Evolutionary conservation across 352 stramenopile genomes (phyloP).

Genomic region (Globisporangium camurandrum): DNA sequence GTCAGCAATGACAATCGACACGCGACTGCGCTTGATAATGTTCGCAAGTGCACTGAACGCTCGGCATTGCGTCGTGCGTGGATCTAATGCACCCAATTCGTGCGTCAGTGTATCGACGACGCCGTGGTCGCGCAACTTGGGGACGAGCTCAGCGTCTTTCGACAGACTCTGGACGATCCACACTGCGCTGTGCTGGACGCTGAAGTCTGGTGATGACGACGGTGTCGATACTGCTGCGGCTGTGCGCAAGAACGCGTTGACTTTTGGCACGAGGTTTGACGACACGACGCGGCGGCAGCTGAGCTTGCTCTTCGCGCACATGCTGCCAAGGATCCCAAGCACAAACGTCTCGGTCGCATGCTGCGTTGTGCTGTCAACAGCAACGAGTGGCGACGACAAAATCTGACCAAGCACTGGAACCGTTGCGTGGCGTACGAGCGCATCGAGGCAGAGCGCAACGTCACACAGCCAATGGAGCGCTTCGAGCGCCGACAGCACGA

Average conservation of each 20-base stretch:
- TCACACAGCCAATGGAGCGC: constrained; percentile 49
- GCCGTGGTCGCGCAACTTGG: constrained; percentile 45
- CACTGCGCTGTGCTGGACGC: constrained; percentile 40
- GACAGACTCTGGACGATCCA: constrained; percentile 52
- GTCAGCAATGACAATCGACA: constrained; percentile 7
- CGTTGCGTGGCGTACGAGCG: constrained; percentile 59
- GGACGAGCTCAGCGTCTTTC: constrained; percentile 53
- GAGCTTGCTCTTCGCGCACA: constrained; percentile 39
- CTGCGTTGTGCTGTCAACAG: constrained; percentile 8
- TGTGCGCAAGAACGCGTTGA: constrained; percentile 31
- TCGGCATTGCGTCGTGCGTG: constrained; percentile 28
- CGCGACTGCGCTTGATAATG: constrained; percentile 10
- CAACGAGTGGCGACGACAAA: constrained; percentile 30
- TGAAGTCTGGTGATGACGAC: constrained; percentile 2
- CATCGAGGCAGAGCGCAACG: constrained; percentile 54
- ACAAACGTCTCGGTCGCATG: constrained; percentile 23
- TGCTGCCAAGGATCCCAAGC: constrained; percentile 35
- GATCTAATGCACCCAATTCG: constrained; percentile 27
- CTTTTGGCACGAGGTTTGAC: constrained; percentile 51
- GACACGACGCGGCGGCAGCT: constrained; percentile 48
- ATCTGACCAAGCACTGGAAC: constrained; percentile 72
- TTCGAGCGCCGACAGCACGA: constrained; percentile 60
- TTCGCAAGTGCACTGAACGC: constrained; percentile 35
- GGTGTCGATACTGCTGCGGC: too few relatives aligned
- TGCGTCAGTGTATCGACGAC: constrained; percentile 40